phyloP scores from a whole-genome alignment of 306 rosid genomes.

The Rubus idaeus region DNA sequence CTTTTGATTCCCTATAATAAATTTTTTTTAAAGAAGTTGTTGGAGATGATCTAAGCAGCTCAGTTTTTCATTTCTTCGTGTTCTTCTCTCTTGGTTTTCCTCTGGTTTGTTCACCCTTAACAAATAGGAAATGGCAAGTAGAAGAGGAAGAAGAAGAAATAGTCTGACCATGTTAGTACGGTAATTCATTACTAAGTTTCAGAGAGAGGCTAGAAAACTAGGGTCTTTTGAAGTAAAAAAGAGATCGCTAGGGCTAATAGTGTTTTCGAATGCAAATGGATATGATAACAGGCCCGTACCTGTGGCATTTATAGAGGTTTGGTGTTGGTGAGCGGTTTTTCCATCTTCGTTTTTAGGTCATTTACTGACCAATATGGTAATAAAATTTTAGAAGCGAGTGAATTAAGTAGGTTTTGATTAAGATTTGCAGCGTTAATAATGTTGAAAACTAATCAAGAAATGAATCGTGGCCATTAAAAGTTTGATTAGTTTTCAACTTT shows the following conservation, averaged over 20 bases:
- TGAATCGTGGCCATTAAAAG: neutral
- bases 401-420: neutral
- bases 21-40: no score
- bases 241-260: neutral
- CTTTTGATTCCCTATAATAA: no score
- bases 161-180: slow-evolving; percentile 3
- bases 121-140: no score
- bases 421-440: neutral
- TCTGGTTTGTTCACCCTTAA: no score
- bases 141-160: neutral
- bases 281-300: neutral
- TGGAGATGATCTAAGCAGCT: no score
- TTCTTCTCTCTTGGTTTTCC: no score
- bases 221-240: neutral
- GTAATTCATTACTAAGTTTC: neutral
- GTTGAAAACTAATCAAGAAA: neutral
- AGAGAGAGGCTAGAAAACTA: neutral
- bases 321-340: neutral
- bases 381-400: neutral
- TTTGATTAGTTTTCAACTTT: no score
- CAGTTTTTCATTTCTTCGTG: no score
- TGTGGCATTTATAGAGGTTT: neutral
- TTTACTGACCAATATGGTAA: neutral
- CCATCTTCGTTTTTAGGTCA: no score
- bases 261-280: neutral